phyloP scores from a whole-genome alignment of 2,329 filamentous ascomycete species.

The Phialemonium atrogriseum region DNA sequence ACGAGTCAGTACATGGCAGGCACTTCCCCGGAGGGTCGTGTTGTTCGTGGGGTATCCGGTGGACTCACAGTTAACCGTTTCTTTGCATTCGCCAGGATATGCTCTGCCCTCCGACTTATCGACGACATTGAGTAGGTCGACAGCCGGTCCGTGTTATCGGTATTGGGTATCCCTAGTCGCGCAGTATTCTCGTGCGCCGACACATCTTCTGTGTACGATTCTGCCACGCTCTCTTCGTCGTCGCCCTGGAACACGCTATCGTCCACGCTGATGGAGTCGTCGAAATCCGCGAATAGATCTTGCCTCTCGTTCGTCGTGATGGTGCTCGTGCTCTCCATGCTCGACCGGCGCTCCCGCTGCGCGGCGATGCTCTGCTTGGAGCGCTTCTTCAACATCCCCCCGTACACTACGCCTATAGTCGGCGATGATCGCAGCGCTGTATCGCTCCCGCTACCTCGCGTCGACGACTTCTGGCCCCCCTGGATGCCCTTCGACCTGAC shows the following conservation, averaged over 20 bases:
- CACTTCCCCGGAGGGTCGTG: neutral
- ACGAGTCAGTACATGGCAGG: neutral
- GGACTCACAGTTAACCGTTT: conserved; percentile 64
- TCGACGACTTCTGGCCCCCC: conserved; percentile 19
- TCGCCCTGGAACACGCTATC: conserved; percentile 61
- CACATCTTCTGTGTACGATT: conserved; percentile 42
- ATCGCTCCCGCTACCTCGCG: conserved; percentile 21
- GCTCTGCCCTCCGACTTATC: conserved; percentile 74
- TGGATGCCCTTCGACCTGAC: conserved; percentile 25
- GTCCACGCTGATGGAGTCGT: conserved; percentile 52
- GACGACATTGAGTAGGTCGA: conserved; percentile 60
- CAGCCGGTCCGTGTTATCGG: conserved; percentile 15
- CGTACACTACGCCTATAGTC: conserved; percentile 32
- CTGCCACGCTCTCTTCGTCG: conserved; percentile 58
- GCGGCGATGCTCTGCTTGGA: conserved; percentile 27
- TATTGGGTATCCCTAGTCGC: conserved; percentile 14
- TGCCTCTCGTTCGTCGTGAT: conserved; percentile 41
- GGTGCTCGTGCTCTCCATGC: conserved; percentile 54
- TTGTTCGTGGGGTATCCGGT: neutral
- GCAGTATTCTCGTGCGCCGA: conserved; percentile 21
- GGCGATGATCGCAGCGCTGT: conserved; percentile 34
- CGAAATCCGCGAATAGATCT: conserved; percentile 50
- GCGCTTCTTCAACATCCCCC: conserved; percentile 37
- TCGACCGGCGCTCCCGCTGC: conserved; percentile 42
- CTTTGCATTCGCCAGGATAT: conserved; percentile 90